Conservation (phyloP, 2,329 filamentous ascomycete genomes). For the Trichoderma semiorbis region DNA sequence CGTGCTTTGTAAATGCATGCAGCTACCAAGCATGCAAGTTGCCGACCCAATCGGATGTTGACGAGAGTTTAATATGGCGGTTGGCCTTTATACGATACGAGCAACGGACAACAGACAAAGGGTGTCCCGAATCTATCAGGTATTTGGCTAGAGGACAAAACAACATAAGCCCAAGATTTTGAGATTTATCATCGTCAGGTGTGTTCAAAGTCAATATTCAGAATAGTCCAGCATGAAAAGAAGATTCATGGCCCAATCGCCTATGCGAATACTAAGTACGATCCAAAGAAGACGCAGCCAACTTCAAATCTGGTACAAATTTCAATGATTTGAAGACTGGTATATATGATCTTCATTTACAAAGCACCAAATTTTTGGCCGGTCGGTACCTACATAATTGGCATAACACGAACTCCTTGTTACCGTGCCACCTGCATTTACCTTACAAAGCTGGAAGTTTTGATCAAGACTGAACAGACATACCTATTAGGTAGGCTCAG, state of each 20-base stretch:
- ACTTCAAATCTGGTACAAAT: too few species aligned
- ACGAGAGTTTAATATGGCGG: not conserved
- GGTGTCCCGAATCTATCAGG: not conserved
- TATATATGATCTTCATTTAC: not conserved
- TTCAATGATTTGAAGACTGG: too few species aligned
- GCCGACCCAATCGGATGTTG: not conserved
- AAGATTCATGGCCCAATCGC: too few species aligned
- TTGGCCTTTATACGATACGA: not conserved
- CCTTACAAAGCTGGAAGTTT: not conserved
- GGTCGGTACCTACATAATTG: not conserved
- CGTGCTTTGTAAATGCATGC: slow-evolving; percentile 14
- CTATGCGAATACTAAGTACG: too few species aligned
- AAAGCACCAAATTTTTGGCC: not conserved
- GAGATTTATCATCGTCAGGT: too few species aligned
- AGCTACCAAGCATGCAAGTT: not conserved
- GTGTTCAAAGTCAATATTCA: too few species aligned
- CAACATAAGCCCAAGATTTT: too few species aligned
- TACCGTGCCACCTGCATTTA: too few species aligned
- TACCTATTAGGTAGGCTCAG: not conserved
- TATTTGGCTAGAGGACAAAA: not conserved
- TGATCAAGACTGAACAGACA: not conserved
- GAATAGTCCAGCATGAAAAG: not conserved
- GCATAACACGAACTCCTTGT: not conserved
- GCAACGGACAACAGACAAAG: not conserved
- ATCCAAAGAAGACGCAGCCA: not conserved